Evolutionary conservation across 108 stramenopile species (phyloP).

Genomic region (Nitzschia sp.): DNA sequence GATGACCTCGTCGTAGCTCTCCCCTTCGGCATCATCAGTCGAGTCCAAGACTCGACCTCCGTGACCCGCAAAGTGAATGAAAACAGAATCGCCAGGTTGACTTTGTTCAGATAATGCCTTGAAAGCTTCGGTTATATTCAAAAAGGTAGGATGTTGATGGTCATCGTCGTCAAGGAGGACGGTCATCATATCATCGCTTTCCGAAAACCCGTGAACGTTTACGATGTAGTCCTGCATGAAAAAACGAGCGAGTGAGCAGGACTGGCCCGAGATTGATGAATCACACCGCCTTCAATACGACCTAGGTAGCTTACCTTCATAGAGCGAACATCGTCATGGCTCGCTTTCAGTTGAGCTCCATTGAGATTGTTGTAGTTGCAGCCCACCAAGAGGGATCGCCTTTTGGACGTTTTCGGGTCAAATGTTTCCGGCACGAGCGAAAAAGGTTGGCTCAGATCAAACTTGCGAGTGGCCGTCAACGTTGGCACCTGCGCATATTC

Average conservation of each 20-base stretch:
- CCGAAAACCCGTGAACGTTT: slow-evolving; percentile 84
- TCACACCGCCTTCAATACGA: not conserved
- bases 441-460: slow-evolving; percentile 73
- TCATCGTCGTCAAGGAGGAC: slow-evolving; percentile 76
- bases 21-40: slow-evolving; percentile 51
- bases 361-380: slow-evolving; percentile 73
- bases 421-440: slow-evolving; percentile 73
- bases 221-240: slow-evolving; percentile 69
- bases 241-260: not conserved
- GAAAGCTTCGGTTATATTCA: slow-evolving; percentile 79
- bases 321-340: slow-evolving; percentile 84
- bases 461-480: slow-evolving; percentile 67
- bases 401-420: slow-evolving; percentile 56
- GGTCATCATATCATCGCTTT: slow-evolving; percentile 68
- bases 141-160: slow-evolving; percentile 70
- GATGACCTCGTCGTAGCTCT: slow-evolving; percentile 82
- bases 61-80: slow-evolving; percentile 85
- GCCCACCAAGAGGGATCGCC: slow-evolving; percentile 75
- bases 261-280: not conserved
- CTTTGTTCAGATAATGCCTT: slow-evolving; percentile 70
- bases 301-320: slow-evolving; percentile 67
- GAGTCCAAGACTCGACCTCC: slow-evolving; percentile 81
- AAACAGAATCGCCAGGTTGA: slow-evolving; percentile 87
- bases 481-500: slow-evolving; percentile 77
- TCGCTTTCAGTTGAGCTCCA: slow-evolving; percentile 74